Evolutionary conservation across 768 basidiomycete genomes (phyloP), one percentile per base, ranked within the genome.

Genomic region (Leucocoprinus birnbaumii): DNA sequence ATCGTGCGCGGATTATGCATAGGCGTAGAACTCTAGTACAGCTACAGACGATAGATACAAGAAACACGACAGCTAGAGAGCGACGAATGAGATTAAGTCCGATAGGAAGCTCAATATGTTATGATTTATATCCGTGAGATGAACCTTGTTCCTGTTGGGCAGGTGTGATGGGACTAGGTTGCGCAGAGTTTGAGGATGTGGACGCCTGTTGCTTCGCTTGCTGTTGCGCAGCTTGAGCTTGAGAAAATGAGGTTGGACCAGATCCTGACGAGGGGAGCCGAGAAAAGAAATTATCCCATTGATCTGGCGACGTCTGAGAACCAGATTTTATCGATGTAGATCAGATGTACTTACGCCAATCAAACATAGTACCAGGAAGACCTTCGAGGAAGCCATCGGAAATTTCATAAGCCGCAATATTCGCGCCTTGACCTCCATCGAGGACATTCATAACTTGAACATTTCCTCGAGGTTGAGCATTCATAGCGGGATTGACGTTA

Each of bases 221-320:
- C 21, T 63, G 60, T 41, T 64, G 31, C 31, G 66, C n/a, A 59
- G 60, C 45, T 65, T 65, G 45, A 64, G 22, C 31, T 45, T 26
- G 14, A 27, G 35, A 19, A 45, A 51, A 35, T 44, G n/a, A 4
- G 44, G 16, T 22, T 44, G 26, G 16, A 21, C 21, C 34, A 19
- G 34, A 27, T 31, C 51, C 50, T 37, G 62, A 57, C n/a, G 59
- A 61, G 25, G 63, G 46, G 56, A 90, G 80, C 46, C 87, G 79
- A n/a, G 86, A 73, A 67, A 92, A 91, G 71, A 89, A 91, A 27
- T 75, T 83, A 49, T 91, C 89, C 89, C 89, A 91, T 74, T 90
- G 88, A 42, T 83, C 89, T 91, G 65, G 43, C 48, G 56, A 50
- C 7, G 46, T 41, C 21, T 48, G 59, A 59, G 46, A 34, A 19